Evolutionary conservation across 164 flowering plant species (phyloP).

Genomic region (Magnolia changhungtana): DNA sequence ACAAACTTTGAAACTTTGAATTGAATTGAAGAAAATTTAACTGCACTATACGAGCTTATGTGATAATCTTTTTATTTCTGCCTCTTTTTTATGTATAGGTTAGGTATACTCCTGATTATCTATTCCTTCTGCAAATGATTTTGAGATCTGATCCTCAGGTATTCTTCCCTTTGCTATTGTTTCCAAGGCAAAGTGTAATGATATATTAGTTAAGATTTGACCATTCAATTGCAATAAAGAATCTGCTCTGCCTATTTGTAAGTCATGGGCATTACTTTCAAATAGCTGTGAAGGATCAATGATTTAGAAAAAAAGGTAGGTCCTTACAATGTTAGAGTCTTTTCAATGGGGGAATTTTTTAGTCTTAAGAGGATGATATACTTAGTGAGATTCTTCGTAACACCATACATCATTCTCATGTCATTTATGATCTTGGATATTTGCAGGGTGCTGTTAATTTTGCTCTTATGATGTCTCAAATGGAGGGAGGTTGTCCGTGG

Average conservation of each 20-base stretch:
- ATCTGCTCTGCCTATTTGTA: too few species aligned
- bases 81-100: slow-evolving; percentile 42
- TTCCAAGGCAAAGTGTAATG: not conserved
- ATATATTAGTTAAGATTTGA: too few species aligned
- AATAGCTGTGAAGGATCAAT: not conserved
- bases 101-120: slow-evolving; percentile 92
- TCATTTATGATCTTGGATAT: not conserved
- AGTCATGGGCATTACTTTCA: not conserved
- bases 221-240: too few species aligned
- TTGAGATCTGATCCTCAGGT: slow-evolving; percentile 97
- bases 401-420: not conserved
- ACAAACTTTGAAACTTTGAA: too few species aligned
- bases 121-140: slow-evolving; percentile 93
- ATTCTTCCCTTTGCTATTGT: slow-evolving; percentile 11
- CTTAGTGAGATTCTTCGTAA: not conserved
- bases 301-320: not conserved
- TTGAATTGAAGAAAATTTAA: too few species aligned
- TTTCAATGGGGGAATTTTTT: too few species aligned
- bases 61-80: not conserved
- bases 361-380: too few species aligned
- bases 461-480: slow-evolving; percentile 99
- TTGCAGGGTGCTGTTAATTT: slow-evolving; percentile 97
- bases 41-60: not conserved
- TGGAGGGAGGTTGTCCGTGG: slow-evolving; percentile 99
- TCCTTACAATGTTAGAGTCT: not conserved